Base-by-base conservation (phyloP, 352 stramenopile genomes). In the Phytophthora hibernalis region DNA sequence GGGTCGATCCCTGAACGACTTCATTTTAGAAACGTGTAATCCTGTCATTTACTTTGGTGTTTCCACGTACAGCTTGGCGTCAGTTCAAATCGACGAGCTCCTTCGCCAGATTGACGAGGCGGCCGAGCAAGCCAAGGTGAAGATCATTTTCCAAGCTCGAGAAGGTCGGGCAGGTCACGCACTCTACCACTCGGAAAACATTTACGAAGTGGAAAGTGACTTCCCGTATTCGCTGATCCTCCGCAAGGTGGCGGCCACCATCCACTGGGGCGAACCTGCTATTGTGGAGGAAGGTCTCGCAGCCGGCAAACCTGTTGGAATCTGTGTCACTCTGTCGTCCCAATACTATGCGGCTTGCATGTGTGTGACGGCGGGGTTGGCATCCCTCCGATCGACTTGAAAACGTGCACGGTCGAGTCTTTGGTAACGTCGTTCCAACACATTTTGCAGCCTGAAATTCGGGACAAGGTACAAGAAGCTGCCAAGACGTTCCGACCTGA, bases 261-360 rank as follows among this genome's bases (percentile, higher is more conserved):
- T 96, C 55, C 89, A 97, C 70, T 79, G 76, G 58, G 76, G 76
- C 3, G 76, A 79, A 12, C 88, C 89, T 22, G 88, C 86, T 31
- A 97, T 91, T 24, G 87, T 89, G 10, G 87, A 89, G 18, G 90
- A 92, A 21, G 91, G 88, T 1, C 74, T 98, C 5, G 67, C 86
- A 26, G 82, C 85, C 42, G 89, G 84, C 12, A 88, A 96, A 28
- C 91, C 92, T 2, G 96, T 89, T n/a, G 84, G 96, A 43, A 78
- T 98, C 10, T 95, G 86, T 54, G 91, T 92, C 2, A 96, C 91
- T 59, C 89, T 97, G 68, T 91, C 83, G 12, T 87, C 97, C 48
- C 92, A 98, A 54, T 87, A 82, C 51, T 97, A 96, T 68, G 95
- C 90, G 68, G 89, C 87, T 11, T 79, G 87, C 26, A 89, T 91